Conservation (phyloP, 345 rosid species). For the Alliaria petiolata region DNA sequence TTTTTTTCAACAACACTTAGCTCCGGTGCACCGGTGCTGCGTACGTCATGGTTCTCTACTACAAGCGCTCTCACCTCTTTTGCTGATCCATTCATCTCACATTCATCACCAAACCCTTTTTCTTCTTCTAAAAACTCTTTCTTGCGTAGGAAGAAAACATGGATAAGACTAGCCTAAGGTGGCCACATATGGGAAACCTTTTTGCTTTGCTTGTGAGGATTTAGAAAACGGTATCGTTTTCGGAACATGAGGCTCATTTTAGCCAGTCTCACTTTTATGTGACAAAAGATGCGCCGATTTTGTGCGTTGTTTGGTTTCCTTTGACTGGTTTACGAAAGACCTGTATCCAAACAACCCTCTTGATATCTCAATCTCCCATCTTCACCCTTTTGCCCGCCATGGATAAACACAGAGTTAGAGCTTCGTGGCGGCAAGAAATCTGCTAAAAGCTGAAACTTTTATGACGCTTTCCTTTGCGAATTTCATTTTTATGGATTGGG, state of each 20-base stretch:
- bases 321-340: not conserved
- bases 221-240: not conserved
- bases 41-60: conserved; percentile 45
- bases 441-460: not conserved
- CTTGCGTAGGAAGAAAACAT: not conserved
- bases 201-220: not conserved
- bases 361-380: not conserved
- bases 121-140: not conserved
- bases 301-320: not conserved
- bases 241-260: not conserved
- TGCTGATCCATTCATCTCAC: not conserved
- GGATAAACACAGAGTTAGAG: conserved; percentile 10
- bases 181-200: not conserved
- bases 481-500: not conserved
- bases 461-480: not conserved
- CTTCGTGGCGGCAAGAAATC: conserved; percentile 9
- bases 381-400: conserved; percentile 22
- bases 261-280: not conserved
- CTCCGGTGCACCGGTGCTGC: conserved; percentile 77
- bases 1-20: no score
- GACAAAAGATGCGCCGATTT: not conserved
- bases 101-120: not conserved
- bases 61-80: conserved; percentile 22
- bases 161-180: not conserved
- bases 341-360: conserved; percentile 9